phyloP scores from a whole-genome alignment of 805 yeast species.

The Candida golubevii region DNA sequence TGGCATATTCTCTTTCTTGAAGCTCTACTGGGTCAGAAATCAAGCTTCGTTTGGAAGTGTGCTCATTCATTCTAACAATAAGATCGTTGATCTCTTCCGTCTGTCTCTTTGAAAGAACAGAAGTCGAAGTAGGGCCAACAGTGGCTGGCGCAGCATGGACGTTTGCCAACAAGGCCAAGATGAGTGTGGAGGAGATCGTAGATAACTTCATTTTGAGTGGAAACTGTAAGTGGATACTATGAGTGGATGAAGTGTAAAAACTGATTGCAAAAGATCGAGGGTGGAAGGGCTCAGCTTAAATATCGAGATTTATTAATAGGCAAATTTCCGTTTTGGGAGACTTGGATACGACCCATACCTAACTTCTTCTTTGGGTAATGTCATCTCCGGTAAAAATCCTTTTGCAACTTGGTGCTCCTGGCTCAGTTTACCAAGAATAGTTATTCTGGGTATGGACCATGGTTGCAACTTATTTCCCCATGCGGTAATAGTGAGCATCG shows the following conservation, averaged over 20 bases:
- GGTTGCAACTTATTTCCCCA: conserved; percentile 6
- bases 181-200: conserved; percentile 13
- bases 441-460: background rate
- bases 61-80: conserved; percentile 26
- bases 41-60: conserved; percentile 28
- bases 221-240: background rate
- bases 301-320: background rate
- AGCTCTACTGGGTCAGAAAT: conserved; percentile 21
- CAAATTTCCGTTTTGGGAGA: no score
- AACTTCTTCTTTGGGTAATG: no score
- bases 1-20: conserved; percentile 34
- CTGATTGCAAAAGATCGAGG: no score
- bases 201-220: conserved; percentile 12
- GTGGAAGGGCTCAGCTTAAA: background rate
- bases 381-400: no score
- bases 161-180: conserved; percentile 16
- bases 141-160: conserved; percentile 19
- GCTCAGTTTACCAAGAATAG: background rate
- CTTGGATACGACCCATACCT: no score
- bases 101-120: conserved; percentile 16
- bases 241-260: background rate
- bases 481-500: background rate
- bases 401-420: no score
- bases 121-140: conserved; percentile 5
- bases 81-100: conserved; percentile 21